Conservation (phyloP, 208 protist species). For the Crithidia acanthocephali region DNA sequence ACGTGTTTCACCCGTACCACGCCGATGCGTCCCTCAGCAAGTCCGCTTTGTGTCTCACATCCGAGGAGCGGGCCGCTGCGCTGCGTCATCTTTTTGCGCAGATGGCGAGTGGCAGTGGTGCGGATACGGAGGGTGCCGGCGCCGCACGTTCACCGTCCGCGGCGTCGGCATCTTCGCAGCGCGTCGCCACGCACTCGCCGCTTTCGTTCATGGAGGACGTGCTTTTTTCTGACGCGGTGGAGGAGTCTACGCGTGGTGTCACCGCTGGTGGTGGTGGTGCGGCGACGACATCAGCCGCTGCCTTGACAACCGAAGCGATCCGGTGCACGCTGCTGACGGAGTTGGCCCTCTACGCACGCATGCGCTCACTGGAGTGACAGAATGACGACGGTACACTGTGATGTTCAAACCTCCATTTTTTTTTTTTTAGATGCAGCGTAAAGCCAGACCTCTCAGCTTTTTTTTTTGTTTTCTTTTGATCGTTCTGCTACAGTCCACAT, state of each 20-base stretch:
- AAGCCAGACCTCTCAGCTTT: too few relatives aligned
- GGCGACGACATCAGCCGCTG: too few relatives aligned
- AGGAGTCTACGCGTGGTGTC: neutral
- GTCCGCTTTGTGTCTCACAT: slow-evolving; percentile 24
- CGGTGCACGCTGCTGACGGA: slow-evolving; percentile 21
- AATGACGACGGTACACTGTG: neutral
- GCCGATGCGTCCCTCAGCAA: slow-evolving; percentile 5
- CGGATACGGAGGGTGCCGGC: too few relatives aligned
- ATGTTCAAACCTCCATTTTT: neutral
- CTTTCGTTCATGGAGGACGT: slow-evolving; percentile 31
- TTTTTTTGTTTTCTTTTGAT: too few relatives aligned
- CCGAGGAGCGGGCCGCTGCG: slow-evolving; percentile 11
- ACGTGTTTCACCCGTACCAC: slow-evolving; percentile 39
- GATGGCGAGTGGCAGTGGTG: neutral
- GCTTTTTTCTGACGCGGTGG: slow-evolving; percentile 7
- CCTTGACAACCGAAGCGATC: neutral
- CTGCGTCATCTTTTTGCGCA: slow-evolving; percentile 6
- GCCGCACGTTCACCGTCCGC: too few relatives aligned
- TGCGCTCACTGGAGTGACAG: neutral
- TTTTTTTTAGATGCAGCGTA: neutral
- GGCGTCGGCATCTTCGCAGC: neutral
- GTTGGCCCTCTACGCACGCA: slow-evolving; percentile 21
- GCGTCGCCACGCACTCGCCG: neutral
- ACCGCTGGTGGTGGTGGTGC: too few relatives aligned
- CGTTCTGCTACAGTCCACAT: too few relatives aligned